Evolutionary conservation across 2,329 filamentous ascomycete species (phyloP).

Genomic region (Aspergillus fumigatiaffinis): DNA sequence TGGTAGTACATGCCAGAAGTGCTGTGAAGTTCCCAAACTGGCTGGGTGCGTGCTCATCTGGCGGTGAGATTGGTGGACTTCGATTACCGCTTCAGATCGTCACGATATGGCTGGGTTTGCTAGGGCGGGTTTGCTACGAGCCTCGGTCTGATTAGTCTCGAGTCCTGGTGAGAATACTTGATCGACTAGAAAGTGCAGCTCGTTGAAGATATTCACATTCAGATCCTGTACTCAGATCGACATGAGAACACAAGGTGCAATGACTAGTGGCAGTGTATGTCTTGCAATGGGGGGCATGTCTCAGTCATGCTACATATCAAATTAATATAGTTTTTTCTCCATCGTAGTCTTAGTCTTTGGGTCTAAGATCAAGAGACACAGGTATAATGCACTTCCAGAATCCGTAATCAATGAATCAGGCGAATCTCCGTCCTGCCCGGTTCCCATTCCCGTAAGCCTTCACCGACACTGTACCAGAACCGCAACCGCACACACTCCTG

Average conservation of each 20-base stretch:
- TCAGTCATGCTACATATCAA: neutral
- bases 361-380: neutral
- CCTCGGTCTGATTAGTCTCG: too few species aligned
- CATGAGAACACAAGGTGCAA: neutral
- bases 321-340: neutral
- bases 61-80: neutral
- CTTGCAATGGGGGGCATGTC: neutral
- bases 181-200: too few species aligned
- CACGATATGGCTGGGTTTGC: neutral
- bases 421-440: constrained; percentile 60
- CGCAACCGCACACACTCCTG: constrained; percentile 70
- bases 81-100: neutral
- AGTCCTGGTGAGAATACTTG: too few species aligned
- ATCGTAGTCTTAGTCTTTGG: neutral
- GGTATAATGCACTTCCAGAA: too few species aligned
- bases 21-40: neutral
- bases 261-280: neutral
- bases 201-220: too few species aligned
- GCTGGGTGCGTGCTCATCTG: constrained; percentile 8
- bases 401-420: constrained; percentile 48
- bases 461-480: constrained; percentile 87
- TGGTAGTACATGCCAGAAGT: neutral
- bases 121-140: neutral
- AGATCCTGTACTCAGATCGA: too few species aligned
- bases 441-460: constrained; percentile 81